phyloP scores from a whole-genome alignment of 345 rosid genomes.

The Erodium maritimum region DNA sequence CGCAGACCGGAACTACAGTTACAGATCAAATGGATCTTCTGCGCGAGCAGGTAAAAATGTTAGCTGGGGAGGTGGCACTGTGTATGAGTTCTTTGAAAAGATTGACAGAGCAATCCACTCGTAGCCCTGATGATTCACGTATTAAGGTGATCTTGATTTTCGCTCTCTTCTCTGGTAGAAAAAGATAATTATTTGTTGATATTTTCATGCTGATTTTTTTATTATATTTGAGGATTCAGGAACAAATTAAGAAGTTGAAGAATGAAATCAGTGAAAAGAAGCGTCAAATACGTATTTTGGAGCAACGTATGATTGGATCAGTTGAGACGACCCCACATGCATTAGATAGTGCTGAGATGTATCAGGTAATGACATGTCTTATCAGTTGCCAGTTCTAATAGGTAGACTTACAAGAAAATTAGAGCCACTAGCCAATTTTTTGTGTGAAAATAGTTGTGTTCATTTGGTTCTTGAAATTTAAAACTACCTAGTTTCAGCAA shows the following conservation, averaged over 20 bases:
- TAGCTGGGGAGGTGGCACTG: constrained; percentile 66
- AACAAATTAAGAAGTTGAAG: constrained; percentile 43
- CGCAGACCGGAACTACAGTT: constrained; percentile 43
- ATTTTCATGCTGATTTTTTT: background rate
- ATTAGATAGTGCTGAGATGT: constrained; percentile 31
- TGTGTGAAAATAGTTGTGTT: too few species aligned
- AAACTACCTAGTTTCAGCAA: too few species aligned
- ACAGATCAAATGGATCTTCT: constrained; percentile 73
- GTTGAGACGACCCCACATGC: constrained; percentile 27
- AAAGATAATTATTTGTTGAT: constrained; percentile 1
- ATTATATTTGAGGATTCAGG: constrained; percentile 21
- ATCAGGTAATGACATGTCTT: constrained; percentile 25
- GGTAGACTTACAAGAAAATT: background rate
- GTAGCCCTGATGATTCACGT: constrained; percentile 35
- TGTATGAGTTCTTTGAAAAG: constrained; percentile 55
- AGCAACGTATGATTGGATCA: constrained; percentile 52
- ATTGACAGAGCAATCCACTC: constrained; percentile 37
- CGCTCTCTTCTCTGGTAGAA: constrained; percentile 2
- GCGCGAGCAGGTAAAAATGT: constrained; percentile 59
- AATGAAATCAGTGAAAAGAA: constrained; percentile 54
- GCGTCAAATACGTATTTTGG: constrained; percentile 44
- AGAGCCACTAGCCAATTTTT: too few species aligned
- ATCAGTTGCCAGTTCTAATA: background rate
- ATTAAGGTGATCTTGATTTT: constrained; percentile 24
- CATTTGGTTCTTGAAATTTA: too few species aligned